Base-by-base conservation (phyloP, 805 yeast genomes). In the Kluyveromyces dobzhanskii region DNA sequence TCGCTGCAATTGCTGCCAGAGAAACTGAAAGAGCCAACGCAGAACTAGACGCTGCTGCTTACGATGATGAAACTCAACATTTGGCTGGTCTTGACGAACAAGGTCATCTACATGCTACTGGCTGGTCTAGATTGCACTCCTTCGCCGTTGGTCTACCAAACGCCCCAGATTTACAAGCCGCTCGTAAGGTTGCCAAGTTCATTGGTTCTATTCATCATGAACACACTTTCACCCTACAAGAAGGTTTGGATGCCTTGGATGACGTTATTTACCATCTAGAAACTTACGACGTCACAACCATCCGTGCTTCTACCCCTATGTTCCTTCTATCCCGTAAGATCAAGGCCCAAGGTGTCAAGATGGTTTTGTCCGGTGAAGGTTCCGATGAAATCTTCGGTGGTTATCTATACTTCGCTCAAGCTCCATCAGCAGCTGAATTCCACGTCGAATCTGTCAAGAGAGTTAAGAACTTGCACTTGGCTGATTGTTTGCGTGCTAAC, bases 301-400 rank as follows among this genome's bases (percentile, higher is more conserved):
- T 92, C 61, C 80, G 99, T 68, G 99, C 99, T 25, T 88, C 97
- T 8, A 92, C 98, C 30, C 99, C 99, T 51, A 92, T 92, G 99
- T 92, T 88, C 72, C 70, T 92, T 55, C 71, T 92, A 50, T 82
- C 95, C 12, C 77, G 99, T 66, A 92, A 92, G 71, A 92, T 92
- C 71, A 92, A 92, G 73, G 98, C 98, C 38, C 97, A 90, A 67
- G 99, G 98, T 65, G 95, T 92, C 55, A 92, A 92, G 79, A 92
- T 92, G 99, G 99, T 92, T 30, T 70, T 92, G 42, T 85, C 95
- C 28, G 99, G 99, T 61, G 99, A 92, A 69, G 99, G 99, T 47
- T 86, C 97, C 21, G 99, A 92, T 66, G 99, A 92, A 73, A 82
- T 92, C 63, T 92, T 92, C 61, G 99, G 99, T 54, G 99, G 99